phyloP scores from a whole-genome alignment of 805 yeast species.

The Peterozyma toletana region DNA sequence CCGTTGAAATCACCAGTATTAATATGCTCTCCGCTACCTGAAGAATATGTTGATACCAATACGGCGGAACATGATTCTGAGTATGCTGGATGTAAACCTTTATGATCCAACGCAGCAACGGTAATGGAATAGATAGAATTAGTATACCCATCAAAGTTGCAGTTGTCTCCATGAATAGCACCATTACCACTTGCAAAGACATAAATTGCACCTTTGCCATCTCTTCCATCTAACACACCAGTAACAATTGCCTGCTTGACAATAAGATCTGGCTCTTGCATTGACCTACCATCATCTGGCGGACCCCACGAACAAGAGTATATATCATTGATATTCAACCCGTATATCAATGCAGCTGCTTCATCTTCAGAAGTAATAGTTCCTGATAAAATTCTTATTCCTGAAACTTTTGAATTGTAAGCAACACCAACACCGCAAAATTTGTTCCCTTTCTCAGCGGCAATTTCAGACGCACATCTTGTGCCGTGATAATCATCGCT shows the following conservation, averaged over 20 bases:
- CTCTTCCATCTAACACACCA: constrained; percentile 78
- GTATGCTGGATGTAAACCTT: constrained; percentile 81
- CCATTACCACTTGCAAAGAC: constrained; percentile 98
- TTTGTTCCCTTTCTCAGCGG: constrained; percentile 73
- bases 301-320: constrained; percentile 99
- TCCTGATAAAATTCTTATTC: constrained; percentile 83
- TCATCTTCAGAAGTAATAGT: constrained; percentile 79
- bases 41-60: constrained; percentile 85
- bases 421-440: constrained; percentile 98
- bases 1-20: constrained; percentile 77
- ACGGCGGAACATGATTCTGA: constrained; percentile 94
- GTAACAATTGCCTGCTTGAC: constrained; percentile 79
- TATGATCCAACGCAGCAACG: constrained; percentile 86
- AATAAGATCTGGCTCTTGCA: constrained; percentile 76
- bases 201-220: constrained; percentile 75
- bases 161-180: constrained; percentile 72
- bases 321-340: constrained; percentile 78
- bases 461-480: constrained; percentile 96
- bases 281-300: constrained; percentile 79
- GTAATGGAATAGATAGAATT: constrained; percentile 93
- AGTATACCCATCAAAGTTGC: constrained; percentile 97
- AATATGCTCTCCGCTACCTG: constrained; percentile 85
- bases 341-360: constrained; percentile 81
- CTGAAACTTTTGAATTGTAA: constrained; percentile 76
- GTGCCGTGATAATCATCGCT: constrained; percentile 91